Base-by-base conservation (phyloP, 1,139 yeast genomes). In the Nakaseomyces nivariensis region DNA sequence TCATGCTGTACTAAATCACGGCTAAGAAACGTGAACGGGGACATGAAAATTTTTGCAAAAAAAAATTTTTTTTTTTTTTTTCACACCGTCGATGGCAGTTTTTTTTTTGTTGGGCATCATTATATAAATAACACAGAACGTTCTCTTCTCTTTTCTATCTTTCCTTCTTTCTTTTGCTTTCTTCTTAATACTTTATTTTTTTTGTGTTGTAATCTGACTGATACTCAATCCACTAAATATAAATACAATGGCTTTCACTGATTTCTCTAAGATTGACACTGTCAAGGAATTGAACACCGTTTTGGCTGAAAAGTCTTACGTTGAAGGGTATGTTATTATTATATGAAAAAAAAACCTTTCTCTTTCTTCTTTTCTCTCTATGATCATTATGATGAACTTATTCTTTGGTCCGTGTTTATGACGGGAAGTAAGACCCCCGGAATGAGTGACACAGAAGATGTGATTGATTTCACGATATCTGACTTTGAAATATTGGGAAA, bases 351-450 rank as follows among this genome's bases (percentile, higher is more conserved):
- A 17, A 17, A 17, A 17, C 22, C 22, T 17, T 17, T 17, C 22
- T 17, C 22, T 17, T 17, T 17, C 22, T 17, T 17, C 22, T 17
- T 17, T 17, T 17, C 22, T 17, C 22, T 17, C 22, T 17, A 17
- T 17, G 22, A 17, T 7, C 8, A 25, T 11, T 38, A 41, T 41
- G 44, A 41, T 41, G 44, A 41, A 41, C 44, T 11, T 41, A 79
- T 82, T 63, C 67, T 63, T 63, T 85, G 94, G 95, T 85, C 94
- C 95, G 90, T 85, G 95, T 85, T 85, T 84, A 82, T 79, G 94
- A 85, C 85, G 88, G 81, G 90, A 86, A 73, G 72, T 82, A 83
- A 83, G 89, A 82, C 90, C 94, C 92, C 81, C 87, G 83, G 83
- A 70, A 79, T 85, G 94, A 85, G 89, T 84, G 72, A 68, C 61